Base-by-base conservation (phyloP, 257 asterid genomes). In the Solanum raphanifolium region DNA sequence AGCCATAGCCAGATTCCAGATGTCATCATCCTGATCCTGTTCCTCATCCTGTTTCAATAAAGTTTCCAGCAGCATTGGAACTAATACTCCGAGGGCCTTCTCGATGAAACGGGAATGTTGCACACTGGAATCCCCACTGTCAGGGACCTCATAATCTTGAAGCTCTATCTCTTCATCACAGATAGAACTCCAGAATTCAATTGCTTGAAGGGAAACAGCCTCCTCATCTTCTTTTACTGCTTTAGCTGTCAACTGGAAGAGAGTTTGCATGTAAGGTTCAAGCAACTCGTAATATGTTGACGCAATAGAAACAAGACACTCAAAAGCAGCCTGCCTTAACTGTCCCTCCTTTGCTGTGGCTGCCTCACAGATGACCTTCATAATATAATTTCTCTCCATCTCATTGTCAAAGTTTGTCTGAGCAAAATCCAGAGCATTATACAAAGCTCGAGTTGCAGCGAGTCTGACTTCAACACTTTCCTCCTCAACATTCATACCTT, bases 121-220 rank as follows among this genome's bases (percentile, higher is more conserved):
- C 36, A 92, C 90, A 90, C 68, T 83, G 15, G 98, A 94, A 86
- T 92, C 94, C 36, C 93, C 98, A 76, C 89, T 92, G 23, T 91
- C 93, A 36, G 93, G 90, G 85, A 86, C 92, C 87, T 92, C 97
- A 86, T 90, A 92, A 75, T 92, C 98, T 92, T 94, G 96, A 87
- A 94, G 90, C 87, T 95, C 99, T 72, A 93, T 92, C 91, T 96
- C 99, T 86, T 90, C 98, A 88, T 95, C 98, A 90, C 98, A 95
- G 69, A 96, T 92, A n/a, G 97, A 93, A 87, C 98, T 96, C 99
- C 99, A 96, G 86, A 96, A 96, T 87, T 96, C 99, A 60, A 96
- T 66, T 39, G 99, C 98, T 90, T 95, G 99, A 87, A 96, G 98
- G 87, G 98, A 94, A 84, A 96, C 97, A 87, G 95, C 88, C 87